These are phyloP conservation scores for Periglandula ipomoeae DNA, from an alignment of 2,329 filamentous ascomycete genomes.

Conservation along the genomic window DNA sequence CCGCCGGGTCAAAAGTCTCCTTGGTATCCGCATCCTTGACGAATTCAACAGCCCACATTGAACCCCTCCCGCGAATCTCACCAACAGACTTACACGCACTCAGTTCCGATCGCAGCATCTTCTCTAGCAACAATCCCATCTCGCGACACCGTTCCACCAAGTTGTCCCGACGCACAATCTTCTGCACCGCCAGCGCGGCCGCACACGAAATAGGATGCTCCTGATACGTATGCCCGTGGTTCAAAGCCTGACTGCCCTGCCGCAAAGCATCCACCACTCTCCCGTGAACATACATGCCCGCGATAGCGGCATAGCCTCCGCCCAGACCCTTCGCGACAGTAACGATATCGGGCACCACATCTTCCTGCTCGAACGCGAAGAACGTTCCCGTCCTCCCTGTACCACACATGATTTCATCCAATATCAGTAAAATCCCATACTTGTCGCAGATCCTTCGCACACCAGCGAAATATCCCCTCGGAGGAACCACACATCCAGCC, in stretches of 20 bases:
- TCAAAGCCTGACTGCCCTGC: conserved; percentile 7
- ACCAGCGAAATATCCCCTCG: conserved; percentile 44
- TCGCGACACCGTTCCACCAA: conserved; percentile 48
- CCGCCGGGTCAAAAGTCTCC: conserved; percentile 22
- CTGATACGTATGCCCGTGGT: conserved; percentile 18
- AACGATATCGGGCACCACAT: conserved; percentile 51
- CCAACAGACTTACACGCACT: conserved; percentile 41
- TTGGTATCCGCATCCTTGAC: conserved; percentile 28
- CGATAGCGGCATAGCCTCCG: conserved; percentile 43
- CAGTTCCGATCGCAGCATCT: conserved; percentile 33
- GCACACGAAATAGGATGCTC: conserved; percentile 17
- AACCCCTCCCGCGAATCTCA: conserved; percentile 49
- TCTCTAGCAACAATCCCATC: conserved; percentile 41
- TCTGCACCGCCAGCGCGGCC: conserved; percentile 18
- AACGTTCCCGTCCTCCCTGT: conserved; percentile 52
- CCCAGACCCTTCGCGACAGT: conserved; percentile 58
- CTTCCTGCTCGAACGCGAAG: conserved; percentile 56
- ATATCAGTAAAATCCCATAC: conserved; percentile 44
- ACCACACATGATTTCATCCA: conserved; percentile 61
- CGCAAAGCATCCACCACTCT: conserved; percentile 6
- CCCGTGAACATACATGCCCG: conserved; percentile 4
- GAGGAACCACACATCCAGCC: conserved; percentile 40
- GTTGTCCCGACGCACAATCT: conserved; percentile 45
- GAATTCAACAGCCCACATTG: conserved; percentile 41
- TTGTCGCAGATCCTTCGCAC: conserved; percentile 44